Base-by-base conservation (phyloP, 2,329 filamentous ascomycete species). In the Atkinsonella texensis region DNA sequence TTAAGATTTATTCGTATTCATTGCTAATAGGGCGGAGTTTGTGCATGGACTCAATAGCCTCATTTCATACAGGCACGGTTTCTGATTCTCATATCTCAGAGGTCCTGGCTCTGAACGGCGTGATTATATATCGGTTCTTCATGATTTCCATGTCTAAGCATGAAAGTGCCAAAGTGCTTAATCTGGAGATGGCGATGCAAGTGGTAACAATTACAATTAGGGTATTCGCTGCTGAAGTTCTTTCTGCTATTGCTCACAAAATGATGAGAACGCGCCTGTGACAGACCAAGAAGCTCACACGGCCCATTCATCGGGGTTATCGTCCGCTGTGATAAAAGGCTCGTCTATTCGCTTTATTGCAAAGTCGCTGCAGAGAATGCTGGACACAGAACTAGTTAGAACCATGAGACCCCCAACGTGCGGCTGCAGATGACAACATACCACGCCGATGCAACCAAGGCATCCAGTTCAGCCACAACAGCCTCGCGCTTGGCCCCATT, bases 291-390 rank as follows among this genome's bases (percentile, higher is more conserved):
- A n/a, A 45, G 28, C 50, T 56, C 52, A 85, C 55, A 85, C 67
- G 49, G 80, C 83, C 93, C 93, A 98, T 62, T 95, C 89, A 52
- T 83, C 80, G 56, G 73, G 72, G 64, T 90, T 79, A 61, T 96
- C 91, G 20, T 77, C 75, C 4, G 76, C 71, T 38, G 77, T 79
- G 52, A 97, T 80, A 64, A 98, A 97, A 1, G 93, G 90, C 70
- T 95, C 89, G 60, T 96, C 89, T 53, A 98, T 88, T 62, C 87
- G 80, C 72, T 90, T 94, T 63, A 98, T 95, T 2, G 91, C 93
- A 69, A 94, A 81, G 57, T 98, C 93, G 63, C 89, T 90, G 68
- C 93, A 98, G 18, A 98, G 72, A 51, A 97, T 89, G 74, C 90
- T 93, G 59, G 31, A 46, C 28, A 48, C 41, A 59, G 11, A 51